Base-by-base conservation (phyloP, 2,329 filamentous ascomycete species). In the Dothiorella sarmentorum region DNA sequence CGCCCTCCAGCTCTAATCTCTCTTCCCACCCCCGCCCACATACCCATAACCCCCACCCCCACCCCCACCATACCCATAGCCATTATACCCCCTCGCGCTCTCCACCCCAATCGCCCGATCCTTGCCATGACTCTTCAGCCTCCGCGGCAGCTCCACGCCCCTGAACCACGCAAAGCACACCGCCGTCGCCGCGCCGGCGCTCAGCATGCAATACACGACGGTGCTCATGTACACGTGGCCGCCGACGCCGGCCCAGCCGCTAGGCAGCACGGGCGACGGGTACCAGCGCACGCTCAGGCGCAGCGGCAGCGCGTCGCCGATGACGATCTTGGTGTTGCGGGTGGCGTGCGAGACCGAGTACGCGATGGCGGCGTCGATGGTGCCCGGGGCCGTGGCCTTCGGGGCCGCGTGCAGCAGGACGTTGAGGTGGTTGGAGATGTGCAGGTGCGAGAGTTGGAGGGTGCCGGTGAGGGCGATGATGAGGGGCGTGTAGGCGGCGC, bases 381-480 rank as follows among this genome's bases (percentile, higher is more conserved):
- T 91, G 27, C 92, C 92, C 18, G 84, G 75, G n/a, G 72, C 60
- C 40, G 75, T 59, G 61, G 68, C 62, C 62, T 72, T 72, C 26
- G 86, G 74, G 82, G 85, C 75, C 79, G 87, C 64, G 76, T 86
- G 94, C 65, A 97, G 81, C 58, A 97, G 80, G 61, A 97, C 86
- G 71, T 97, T 97, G 72, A 97, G 82, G 68, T 90, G 86, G 5
- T 91, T 93, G 69, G 88, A 89, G 65, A 99, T 85, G 76, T 97
- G 94, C 66, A 99, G 80, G 73, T 97, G 94, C 72, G 86, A 91
- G 52, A 87, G 79, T 75, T 99, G 92, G 18, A 97, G 80, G 0
- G 90, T 96, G 2, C 94, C 94, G 11, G 92, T 88, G 17, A 99
- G 78, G 2, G 92, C 92, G 63, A 99, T 90, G 6, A 95, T 88